Base-by-base conservation (phyloP, 2,329 filamentous ascomycete genomes). In the Ascochyta koolunga region DNA sequence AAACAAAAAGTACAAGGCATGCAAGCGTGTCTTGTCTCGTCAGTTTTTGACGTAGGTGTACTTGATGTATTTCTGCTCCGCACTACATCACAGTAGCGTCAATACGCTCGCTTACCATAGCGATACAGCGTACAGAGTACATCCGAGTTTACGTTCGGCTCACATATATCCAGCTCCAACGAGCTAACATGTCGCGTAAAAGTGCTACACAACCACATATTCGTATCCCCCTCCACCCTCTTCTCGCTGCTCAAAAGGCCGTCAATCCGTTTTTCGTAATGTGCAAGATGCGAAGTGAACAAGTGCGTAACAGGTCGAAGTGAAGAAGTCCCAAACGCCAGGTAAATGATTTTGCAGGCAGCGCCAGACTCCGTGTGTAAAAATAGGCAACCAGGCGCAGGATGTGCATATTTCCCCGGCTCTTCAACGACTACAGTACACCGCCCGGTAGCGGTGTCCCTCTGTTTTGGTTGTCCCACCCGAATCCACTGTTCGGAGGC, bases 381-480 rank as follows among this genome's bases (percentile, higher is more conserved):
- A 33, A 22, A 49, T 25, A 44, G 33, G 36, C 49, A 31, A 32
- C 18, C 16, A n/a, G 4, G 22, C 22, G 38, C 15, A 24, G 29
- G 21, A 16, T 31, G 21, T 32, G 40, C 35, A 24, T n/a, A 5
- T 16, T n/a, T 18, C 29, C 38, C 32, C 43, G 25, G 21, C 25
- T 18, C 22, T 47, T 16, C 8, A 27, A 13, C 10, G 18, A 19
- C 31, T 62, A 67, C 42, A 67, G 51, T 19, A 67, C 65, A 15
- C 65, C 65, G 9, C 65, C 65, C 7, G 65, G 65, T 22, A 67
- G 50, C 19, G 65, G 63, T n/a, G 63, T 67, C 16, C 63, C 63
- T 48, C 65, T 56, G 32, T 49, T 65, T 35, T 67, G 63, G 33
- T 48, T 61, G 18, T 64, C 63, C 65, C 65, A 66, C 5, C 63